Evolutionary conservation across 1,284 basidiomycete genomes (phyloP).

Genomic region (Tetrapyrgos nigripes): DNA sequence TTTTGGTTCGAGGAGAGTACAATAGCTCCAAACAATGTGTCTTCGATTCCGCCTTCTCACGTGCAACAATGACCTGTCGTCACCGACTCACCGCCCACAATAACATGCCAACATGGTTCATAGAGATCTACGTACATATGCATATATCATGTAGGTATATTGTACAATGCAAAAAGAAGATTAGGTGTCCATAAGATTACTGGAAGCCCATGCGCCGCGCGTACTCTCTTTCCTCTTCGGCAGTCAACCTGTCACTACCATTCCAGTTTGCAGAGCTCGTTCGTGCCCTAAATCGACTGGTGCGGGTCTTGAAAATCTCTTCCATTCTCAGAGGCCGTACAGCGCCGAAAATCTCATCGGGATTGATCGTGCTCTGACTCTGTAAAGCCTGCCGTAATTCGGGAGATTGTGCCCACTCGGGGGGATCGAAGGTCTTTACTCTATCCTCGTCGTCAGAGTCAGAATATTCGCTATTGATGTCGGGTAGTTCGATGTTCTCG

Average conservation of each 20-base stretch:
- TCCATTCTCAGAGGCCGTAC: conserved; percentile 89
- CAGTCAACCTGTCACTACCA: conserved; percentile 83
- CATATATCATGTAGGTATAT: conserved; percentile 10
- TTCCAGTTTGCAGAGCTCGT: conserved; percentile 96
- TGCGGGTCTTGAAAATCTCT: conserved; percentile 76
- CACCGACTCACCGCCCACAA: not conserved
- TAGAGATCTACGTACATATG: not conserved
- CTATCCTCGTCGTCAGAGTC: conserved; percentile 92
- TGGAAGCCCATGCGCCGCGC: conserved; percentile 89
- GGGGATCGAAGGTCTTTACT: conserved; percentile 73
- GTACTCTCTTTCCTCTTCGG: conserved; percentile 86
- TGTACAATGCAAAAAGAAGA: not conserved
- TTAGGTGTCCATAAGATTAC: conserved; percentile 26
- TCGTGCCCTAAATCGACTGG: conserved; percentile 84
- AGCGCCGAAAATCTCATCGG: conserved; percentile 90
- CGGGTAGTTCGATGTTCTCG: conserved; percentile 90
- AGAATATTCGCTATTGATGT: conserved; percentile 95
- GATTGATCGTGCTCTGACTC: conserved; percentile 85
- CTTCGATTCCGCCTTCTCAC: not conserved
- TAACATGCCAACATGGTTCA: not conserved
- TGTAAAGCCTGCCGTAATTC: conserved; percentile 80
- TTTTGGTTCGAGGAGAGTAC: conserved; percentile 8
- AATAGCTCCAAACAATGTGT: conserved; percentile 8
- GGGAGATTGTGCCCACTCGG: conserved; percentile 91
- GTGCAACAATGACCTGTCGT: conserved; percentile 1